phyloP scores from a whole-genome alignment of 306 rosid species.

The Ziziphus jujuba region DNA sequence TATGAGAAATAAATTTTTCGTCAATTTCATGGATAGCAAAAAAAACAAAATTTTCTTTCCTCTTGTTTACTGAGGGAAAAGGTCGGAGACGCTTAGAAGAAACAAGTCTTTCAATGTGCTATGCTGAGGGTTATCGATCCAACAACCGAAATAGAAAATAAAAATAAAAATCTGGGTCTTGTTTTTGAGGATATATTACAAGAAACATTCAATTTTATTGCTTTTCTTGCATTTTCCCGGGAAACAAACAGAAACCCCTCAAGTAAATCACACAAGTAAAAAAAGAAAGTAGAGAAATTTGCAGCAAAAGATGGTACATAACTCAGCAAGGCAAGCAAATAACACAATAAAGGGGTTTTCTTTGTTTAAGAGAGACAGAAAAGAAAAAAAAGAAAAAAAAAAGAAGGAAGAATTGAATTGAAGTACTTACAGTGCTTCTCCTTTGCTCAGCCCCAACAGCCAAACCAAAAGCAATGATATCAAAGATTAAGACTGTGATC shows the following conservation, averaged over 20 bases:
- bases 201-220: neutral
- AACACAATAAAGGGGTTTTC: neutral
- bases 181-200: neutral
- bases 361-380: neutral
- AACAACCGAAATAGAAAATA: no score
- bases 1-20: neutral
- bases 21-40: neutral
- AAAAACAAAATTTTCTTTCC: conserved; percentile 4
- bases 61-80: no score
- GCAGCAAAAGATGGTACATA: neutral
- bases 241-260: conserved; percentile 5
- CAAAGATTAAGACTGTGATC: conserved; percentile 55
- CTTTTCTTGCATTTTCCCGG: conserved; percentile 2
- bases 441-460: conserved; percentile 96
- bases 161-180: no score
- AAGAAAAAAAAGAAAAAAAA: no score
- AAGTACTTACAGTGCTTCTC: conserved; percentile 80
- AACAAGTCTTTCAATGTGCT: no score
- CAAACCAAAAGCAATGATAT: conserved; percentile 85
- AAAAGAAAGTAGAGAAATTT: neutral
- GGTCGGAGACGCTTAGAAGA: no score
- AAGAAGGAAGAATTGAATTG: no score
- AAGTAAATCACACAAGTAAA: conserved; percentile 6
- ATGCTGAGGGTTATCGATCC: no score
- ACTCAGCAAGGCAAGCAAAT: conserved; percentile 15